Evolutionary conservation across 768 basidiomycete genomes (phyloP).

Genomic region (Lanmaoa rubissima): DNA sequence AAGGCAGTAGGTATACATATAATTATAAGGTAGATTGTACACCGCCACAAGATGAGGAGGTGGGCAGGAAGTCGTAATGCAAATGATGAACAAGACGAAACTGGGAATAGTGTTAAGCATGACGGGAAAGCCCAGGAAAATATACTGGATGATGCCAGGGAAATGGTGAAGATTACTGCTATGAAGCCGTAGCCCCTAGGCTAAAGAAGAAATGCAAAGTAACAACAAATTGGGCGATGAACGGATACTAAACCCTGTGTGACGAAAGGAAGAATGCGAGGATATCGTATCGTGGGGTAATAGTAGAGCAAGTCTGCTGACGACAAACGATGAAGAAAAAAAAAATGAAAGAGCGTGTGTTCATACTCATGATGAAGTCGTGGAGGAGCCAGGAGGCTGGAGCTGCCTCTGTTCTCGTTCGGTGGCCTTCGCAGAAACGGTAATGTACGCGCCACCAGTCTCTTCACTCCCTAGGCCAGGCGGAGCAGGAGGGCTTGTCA

Average conservation of each 20-base stretch:
- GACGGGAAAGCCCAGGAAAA: conserved; percentile 21
- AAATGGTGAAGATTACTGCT: conserved; percentile 30
- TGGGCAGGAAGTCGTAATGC: conserved; percentile 27
- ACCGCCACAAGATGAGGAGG: conserved; percentile 26
- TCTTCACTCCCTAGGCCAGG: conserved; percentile 72
- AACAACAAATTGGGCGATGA: conserved; percentile 23
- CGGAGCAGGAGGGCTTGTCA: conserved; percentile 60
- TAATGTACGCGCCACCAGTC: conserved; percentile 82
- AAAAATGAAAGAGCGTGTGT: conserved; percentile 6
- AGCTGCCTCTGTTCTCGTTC: conserved; percentile 50
- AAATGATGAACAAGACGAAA: conserved; percentile 24
- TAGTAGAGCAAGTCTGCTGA: conserved; percentile 23
- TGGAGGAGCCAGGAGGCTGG: conserved; percentile 26
- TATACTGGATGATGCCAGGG: conserved; percentile 30
- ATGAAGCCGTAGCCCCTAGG: conserved; percentile 24
- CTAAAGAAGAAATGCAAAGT: conserved; percentile 18
- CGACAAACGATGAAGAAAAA: conserved; percentile 6
- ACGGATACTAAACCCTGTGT: conserved; percentile 24
- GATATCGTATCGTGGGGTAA: conserved; percentile 31
- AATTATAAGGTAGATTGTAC: conserved; percentile 37
- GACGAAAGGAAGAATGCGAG: conserved; percentile 19
- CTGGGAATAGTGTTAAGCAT: conserved; percentile 27
- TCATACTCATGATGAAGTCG: conserved; percentile 30
- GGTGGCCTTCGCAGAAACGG: conserved; percentile 76
- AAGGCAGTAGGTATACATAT: conserved; percentile 34